Conservation (phyloP, 176 grass and related monocot genomes). For the Hyparrhenia diplandra region DNA sequence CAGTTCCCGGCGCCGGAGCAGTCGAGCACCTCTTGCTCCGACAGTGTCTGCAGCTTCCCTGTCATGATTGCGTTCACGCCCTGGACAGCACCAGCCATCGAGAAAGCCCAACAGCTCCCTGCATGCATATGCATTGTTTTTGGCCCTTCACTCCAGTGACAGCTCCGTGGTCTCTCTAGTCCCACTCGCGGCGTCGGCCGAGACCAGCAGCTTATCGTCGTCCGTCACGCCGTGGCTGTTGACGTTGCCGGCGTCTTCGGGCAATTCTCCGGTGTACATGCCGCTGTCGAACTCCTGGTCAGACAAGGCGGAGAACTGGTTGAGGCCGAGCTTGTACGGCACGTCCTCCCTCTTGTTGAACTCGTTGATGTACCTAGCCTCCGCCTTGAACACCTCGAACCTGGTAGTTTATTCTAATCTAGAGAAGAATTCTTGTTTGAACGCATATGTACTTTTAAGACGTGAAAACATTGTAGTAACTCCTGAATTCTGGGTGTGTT, state of each 20-base stretch:
- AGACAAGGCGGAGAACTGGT: conserved; percentile 37
- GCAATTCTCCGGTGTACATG: conserved; percentile 12
- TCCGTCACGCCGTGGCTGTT: too few species aligned
- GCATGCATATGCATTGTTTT: conserved; percentile 2
- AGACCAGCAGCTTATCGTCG: too few species aligned
- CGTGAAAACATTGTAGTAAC: too few species aligned
- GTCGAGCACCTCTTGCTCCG: conserved; percentile 44
- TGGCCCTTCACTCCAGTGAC: conserved; percentile 34
- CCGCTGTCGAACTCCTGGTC: conserved; percentile 12
- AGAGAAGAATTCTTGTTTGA: too few species aligned
- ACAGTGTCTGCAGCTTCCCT: conserved; percentile 1
- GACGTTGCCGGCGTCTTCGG: not conserved
- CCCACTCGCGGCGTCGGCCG: not conserved
- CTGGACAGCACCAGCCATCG: not conserved
- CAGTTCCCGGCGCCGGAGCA: not conserved
- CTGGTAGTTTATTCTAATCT: too few species aligned
- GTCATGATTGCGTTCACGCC: conserved; percentile 30
- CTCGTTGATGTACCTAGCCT: conserved; percentile 24
- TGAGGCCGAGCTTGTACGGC: conserved; percentile 32
- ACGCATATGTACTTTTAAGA: too few species aligned
- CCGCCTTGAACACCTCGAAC: conserved; percentile 41
- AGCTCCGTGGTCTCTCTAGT: conserved; percentile 35
- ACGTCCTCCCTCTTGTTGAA: conserved; percentile 29
- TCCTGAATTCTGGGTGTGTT: too few species aligned
- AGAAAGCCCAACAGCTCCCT: conserved; percentile 38